A percentile compares a stretch with the other conserved stretches of the same genome.
These are phyloP conservation scores for Colletotrichum sublineola DNA, from an alignment of 2,329 filamentous ascomycete genomes.

Conservation along the genomic window DNA sequence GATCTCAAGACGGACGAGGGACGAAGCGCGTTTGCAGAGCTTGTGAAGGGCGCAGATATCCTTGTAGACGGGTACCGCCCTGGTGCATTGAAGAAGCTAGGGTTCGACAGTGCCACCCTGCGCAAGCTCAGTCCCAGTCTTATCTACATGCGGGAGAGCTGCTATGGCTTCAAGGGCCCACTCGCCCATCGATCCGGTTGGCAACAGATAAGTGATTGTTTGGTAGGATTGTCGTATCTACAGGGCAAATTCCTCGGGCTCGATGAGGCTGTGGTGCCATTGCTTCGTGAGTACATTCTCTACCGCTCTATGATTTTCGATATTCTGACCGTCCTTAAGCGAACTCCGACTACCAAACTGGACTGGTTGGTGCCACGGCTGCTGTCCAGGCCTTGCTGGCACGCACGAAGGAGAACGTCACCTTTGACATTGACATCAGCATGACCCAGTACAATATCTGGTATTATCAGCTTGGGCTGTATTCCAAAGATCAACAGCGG, in stretches of 20 bases:
- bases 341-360: constrained; percentile 47
- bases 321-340: constrained; percentile 13
- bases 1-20: constrained; percentile 50
- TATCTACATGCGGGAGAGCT: constrained; percentile 53
- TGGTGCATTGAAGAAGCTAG: constrained; percentile 49
- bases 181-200: constrained; percentile 51
- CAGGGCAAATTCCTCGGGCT: constrained; percentile 55
- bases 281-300: constrained; percentile 39
- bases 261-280: constrained; percentile 46
- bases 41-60: constrained; percentile 51
- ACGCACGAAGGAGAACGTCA: constrained; percentile 42
- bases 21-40: constrained; percentile 38
- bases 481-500: constrained; percentile 38
- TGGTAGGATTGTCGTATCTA: constrained; percentile 53
- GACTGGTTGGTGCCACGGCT: constrained; percentile 44
- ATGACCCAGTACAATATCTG: constrained; percentile 48
- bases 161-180: constrained; percentile 53
- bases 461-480: constrained; percentile 45
- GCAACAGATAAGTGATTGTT: constrained; percentile 56
- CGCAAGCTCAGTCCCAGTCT: constrained; percentile 46
- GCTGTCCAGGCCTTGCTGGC: constrained; percentile 42
- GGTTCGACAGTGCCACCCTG: constrained; percentile 46
- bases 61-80: constrained; percentile 54
- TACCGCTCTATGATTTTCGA: too few relatives aligned
- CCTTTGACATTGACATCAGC: constrained; percentile 46